These are phyloP conservation scores for Penstemon eatonii DNA, from an alignment of 257 asterid species.

Conservation along the genomic window DNA sequence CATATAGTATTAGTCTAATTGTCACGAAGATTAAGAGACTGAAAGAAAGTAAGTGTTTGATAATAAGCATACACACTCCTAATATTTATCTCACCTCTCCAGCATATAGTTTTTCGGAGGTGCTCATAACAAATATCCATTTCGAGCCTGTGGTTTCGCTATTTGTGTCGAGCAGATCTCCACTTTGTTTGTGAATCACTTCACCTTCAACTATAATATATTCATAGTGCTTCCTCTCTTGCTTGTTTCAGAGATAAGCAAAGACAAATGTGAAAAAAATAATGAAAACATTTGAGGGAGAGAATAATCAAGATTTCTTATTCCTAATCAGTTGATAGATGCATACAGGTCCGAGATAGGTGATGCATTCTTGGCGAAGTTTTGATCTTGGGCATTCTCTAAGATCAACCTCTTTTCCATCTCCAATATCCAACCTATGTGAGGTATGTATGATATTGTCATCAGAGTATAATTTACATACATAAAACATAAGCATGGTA, in stretches of 20 bases:
- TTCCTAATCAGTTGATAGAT: neutral
- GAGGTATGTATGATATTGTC: constrained; percentile 14
- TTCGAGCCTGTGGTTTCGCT: constrained; percentile 46
- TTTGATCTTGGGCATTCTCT: constrained; percentile 58
- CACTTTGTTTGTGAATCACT: constrained; percentile 48
- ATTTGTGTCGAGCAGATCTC: constrained; percentile 51
- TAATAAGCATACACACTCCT: neutral
- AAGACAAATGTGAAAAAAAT: constrained; percentile 10
- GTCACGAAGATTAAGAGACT: constrained; percentile 1
- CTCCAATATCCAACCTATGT: constrained; percentile 80
- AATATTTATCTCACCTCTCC: constrained; percentile 54
- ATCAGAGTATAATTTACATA: neutral
- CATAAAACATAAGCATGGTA: neutral
- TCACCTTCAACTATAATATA: constrained; percentile 54
- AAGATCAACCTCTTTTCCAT: constrained; percentile 66
- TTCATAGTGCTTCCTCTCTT: constrained; percentile 64
- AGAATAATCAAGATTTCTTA: neutral
- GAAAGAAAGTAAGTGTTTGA: neutral
- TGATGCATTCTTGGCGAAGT: constrained; percentile 63
- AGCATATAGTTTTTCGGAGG: constrained; percentile 52
- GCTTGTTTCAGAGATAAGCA: constrained; percentile 37
- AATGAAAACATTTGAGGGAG: neutral
- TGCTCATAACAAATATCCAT: constrained; percentile 85
- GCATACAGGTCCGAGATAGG: constrained; percentile 77
- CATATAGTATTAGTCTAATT: constrained; percentile 5